Evolutionary conservation across 192 early-diverging fungal species (phyloP), one percentile per base, ranked within the genome.

Genomic region (Backusella liffmaniae): DNA sequence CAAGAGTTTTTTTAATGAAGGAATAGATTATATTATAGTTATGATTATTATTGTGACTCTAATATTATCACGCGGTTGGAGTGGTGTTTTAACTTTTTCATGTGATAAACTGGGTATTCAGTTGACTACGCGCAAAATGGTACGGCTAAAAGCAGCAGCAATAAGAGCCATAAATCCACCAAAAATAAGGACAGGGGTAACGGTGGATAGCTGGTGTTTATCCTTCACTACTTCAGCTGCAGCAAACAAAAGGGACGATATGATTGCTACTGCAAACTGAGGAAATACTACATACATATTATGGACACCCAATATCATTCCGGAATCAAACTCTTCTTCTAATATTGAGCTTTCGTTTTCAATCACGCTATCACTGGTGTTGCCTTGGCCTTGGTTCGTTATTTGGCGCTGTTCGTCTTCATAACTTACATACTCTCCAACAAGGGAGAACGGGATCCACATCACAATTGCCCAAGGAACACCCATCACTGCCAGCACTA

Each of bases 221-320:
- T 67, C 86, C 0, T 79, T 32, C 0, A 74, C 73, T 12, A 80
- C 29, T 9, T 73, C 69, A 3, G 51, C 59, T 0, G 76, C 39
- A 15, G 83, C 88, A 81, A 97, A 95, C 16, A 97, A 80, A 18
- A 94, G 73, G 72, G 90, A 88, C 67, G 90, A 90, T 36, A 94
- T 78, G 39, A 95, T 83, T 0, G 94, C 93, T 12, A 90, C 89
- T 5, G 91, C 79, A 79, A 99, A 95, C 81, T 99, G 97, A n/a
- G 97, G 97, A 49, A 96, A 73, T 8, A 96, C 94, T 42, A 97
- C 92, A 77, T 94, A 97, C 76, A 97, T 92, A 80, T 99, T 99
- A 84, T 96, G 95, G 29, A 97, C 93, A 8, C 96, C 97, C 37
- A 97, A 83, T 4, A 96, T 88, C 44, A 95, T 85, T 13, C 92